Evolutionary conservation across 2,329 filamentous ascomycete genomes (phyloP).

Genomic region (Aspergillus intermedius): DNA sequence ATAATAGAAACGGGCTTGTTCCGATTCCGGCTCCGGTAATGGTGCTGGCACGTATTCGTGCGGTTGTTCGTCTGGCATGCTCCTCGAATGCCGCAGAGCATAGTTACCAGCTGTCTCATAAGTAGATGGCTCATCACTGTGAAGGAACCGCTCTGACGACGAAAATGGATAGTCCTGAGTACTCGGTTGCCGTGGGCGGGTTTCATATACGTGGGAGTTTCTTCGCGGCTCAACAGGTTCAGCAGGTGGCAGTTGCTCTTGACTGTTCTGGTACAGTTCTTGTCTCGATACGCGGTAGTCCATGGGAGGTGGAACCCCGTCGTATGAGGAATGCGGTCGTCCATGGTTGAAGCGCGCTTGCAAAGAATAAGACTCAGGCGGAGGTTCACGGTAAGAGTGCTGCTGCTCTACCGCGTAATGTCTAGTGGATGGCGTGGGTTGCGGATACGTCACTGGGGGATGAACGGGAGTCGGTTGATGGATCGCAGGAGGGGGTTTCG

Average conservation of each 20-base stretch:
- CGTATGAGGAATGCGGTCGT: slow-evolving; percentile 22
- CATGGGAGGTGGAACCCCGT: slow-evolving; percentile 12
- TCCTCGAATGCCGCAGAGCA: slow-evolving; percentile 11
- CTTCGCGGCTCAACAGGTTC: slow-evolving; percentile 6
- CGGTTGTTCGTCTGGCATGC: slow-evolving; percentile 13
- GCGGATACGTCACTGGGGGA: slow-evolving; percentile 6
- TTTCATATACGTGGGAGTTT: slow-evolving; percentile 12
- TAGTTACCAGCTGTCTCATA: slow-evolving; percentile 16
- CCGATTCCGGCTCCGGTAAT: slow-evolving; percentile 4
- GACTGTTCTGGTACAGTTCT: slow-evolving; percentile 12
- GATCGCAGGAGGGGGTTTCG: not conserved
- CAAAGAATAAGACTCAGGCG: slow-evolving; percentile 17
- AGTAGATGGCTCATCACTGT: slow-evolving; percentile 12
- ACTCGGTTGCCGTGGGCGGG: slow-evolving; percentile 10
- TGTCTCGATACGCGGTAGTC: slow-evolving; percentile 18
- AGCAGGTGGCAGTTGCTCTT: slow-evolving; percentile 7
- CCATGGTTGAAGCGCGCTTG: slow-evolving; percentile 12
- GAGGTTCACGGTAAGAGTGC: slow-evolving; percentile 14
- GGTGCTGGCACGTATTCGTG: slow-evolving; percentile 11
- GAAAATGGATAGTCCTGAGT: slow-evolving; percentile 14
- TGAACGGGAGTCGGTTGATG: slow-evolving; percentile 8
- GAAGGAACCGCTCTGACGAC: slow-evolving; percentile 18
- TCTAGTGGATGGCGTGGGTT: slow-evolving; percentile 3
- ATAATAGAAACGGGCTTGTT: slow-evolving; percentile 19
- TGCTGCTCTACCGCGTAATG: slow-evolving; percentile 17